Evolutionary conservation across 176 grass and related monocot genomes (phyloP), one percentile per base, ranked within the genome.

Genomic region (Cocos nucifera): DNA sequence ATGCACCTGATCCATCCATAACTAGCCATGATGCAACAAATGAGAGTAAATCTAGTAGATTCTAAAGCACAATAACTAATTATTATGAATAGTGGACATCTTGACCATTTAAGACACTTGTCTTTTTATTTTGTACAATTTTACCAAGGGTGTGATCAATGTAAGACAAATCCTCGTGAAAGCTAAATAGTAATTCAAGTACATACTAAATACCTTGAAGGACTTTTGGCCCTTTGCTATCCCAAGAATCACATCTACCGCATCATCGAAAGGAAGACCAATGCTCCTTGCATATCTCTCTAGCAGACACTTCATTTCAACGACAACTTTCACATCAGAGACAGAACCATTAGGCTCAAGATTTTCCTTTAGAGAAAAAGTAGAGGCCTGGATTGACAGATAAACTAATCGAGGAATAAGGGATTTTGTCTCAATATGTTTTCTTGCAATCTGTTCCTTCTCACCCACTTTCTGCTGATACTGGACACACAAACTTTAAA

Each of bases 241-340:
- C 54, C 76, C 79, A 67, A 93, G 56, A 70, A 92, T 75, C 59
- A 78, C 53, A 51, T 66, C 73, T 39, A 98, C 70, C 63, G 88
- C 94, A 83, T 83, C 88, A 71, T 89, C 89, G 50, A 98, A 73
- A 50, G 94, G 80, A 75, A 86, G 81, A 54, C 94, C 88, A 76
- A 89, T 89, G 64, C 58, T 93, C 71, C 88, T 85, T 49, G 88
- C 77, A 59, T 93, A 98, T 79, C 75, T 93, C 67, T 86, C 79
- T 27, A 98, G 82, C 75, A 98, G 76, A 9, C 56, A 69, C 75
- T 82, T 88, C 65, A 83, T 75, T 71, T 98, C 94, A 27, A 35
- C 57, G 48, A 67, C 17, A 70, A 66, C 76, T 66, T 51, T 77
- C 32, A 60, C 50, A 88, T 74, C 62, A 69, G 74, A 85, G 61